phyloP scores from a whole-genome alignment of 441 rosid genomes.

The Euphorbia schlechtendalii region DNA sequence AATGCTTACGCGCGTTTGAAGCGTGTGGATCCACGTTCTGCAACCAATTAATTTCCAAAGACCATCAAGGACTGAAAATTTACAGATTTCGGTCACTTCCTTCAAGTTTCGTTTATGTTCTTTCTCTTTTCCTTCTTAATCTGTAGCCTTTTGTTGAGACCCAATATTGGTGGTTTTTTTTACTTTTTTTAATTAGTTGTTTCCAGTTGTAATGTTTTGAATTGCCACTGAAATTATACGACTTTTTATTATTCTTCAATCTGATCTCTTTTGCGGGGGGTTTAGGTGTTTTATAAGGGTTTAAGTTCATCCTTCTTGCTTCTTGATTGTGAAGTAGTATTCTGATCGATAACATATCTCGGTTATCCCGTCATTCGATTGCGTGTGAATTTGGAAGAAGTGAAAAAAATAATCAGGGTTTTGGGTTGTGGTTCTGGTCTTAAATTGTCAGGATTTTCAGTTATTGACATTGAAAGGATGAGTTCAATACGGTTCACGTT shows the following conservation, averaged over 20 bases:
- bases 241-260: neutral
- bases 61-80: neutral
- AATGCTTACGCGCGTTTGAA: neutral
- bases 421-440: neutral
- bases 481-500: slow-evolving; percentile 40
- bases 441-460: neutral
- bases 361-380: neutral
- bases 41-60: neutral
- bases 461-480: slow-evolving; percentile 41
- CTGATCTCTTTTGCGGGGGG: slow-evolving; percentile 8
- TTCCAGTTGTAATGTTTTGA: neutral
- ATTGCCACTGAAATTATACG: neutral
- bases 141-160: neutral
- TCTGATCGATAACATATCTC: neutral
- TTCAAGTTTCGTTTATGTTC: neutral
- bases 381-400: neutral
- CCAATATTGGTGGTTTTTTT: neutral
- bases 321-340: neutral
- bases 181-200: neutral
- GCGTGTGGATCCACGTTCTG: neutral
- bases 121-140: neutral
- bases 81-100: neutral
- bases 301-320: no score
- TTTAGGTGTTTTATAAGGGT: neutral
- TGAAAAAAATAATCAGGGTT: neutral